Base-by-base conservation (phyloP, 306 rosid species). In the Arachis hypogaea region DNA sequence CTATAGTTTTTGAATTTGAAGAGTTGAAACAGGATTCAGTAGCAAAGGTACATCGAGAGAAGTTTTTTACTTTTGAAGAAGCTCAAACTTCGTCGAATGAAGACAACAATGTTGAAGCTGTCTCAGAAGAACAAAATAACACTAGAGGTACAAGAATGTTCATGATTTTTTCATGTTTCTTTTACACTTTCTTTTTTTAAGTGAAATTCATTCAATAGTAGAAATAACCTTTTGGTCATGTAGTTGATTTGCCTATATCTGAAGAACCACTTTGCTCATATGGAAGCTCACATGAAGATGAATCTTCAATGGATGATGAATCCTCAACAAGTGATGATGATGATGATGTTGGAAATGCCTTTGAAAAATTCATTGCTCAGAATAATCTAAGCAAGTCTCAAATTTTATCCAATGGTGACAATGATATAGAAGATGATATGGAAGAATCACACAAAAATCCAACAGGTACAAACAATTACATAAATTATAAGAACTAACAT, bases 391-490 rank as follows among this genome's bases (percentile, higher is more conserved):
- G 72, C 22, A 77, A 62, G 68, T 69, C 80, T 63, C 77, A 59
- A 42, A 72, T 64, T 71, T 63, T 69, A 49, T 78, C 69, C 29
- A 68, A 52, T 6, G 73, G 56, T 42, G 79, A 68, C 52, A 68
- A 54, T 82, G 69, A 69, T 63, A 64, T 30, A 49, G 83, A 78
- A 76, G 61, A 72, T 49, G 75, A 64, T 33, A 40, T 7, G 59
- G 77, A 77, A 77, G 80, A 85, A 69, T 77, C 42, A 30, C 83
- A 73, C 22, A 46, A 78, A 43, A 43, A 49, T 52, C 57, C 55
- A 64, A 29, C 0, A 82, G 96, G 96, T 90, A 89, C 80, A 64
- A 63, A 29, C 45, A 67, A 74, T 50, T 77, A 12, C 85, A 73
- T 77, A 68, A 36, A 52, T 64, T 47, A 5, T 50, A 2, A 12